Percentiles rank a stretch among this genome's conserved stretches.
These are phyloP conservation scores for Globisporangium emineosum DNA, from an alignment of 352 stramenopile genomes.

Conservation along the genomic window DNA sequence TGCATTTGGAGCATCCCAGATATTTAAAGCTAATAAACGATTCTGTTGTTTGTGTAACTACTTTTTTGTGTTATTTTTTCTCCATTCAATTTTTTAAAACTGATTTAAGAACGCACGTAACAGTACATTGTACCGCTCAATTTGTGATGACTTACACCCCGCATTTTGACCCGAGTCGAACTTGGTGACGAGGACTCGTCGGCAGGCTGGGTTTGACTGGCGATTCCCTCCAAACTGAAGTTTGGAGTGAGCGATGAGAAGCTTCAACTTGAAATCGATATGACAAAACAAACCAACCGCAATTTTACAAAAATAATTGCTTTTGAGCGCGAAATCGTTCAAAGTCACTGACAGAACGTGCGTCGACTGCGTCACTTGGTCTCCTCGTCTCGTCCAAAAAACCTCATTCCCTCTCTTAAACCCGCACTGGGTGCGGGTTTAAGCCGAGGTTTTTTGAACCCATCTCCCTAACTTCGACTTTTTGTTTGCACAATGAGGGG, in stretches of 20 bases:
- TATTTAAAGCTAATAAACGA: not conserved
- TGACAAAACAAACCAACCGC: not conserved
- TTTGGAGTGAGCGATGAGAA: not conserved
- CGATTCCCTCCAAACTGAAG: not conserved
- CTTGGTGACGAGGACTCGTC: conserved; percentile 5
- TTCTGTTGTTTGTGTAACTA: not conserved
- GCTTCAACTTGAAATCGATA: conserved; percentile 2
- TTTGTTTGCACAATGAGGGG: conserved; percentile 8
- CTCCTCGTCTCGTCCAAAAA: not conserved
- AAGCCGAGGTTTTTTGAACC: too few relatives aligned
- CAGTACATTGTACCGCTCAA: not conserved
- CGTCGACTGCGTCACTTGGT: conserved; percentile 2
- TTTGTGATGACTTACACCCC: not conserved
- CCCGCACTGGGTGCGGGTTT: not conserved
- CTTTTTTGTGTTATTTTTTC: not conserved
- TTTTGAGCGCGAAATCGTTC: too few relatives aligned
- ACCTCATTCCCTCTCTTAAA: not conserved
- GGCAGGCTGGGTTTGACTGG: not conserved
- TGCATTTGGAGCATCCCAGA: not conserved
- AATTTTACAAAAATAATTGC: too few relatives aligned
- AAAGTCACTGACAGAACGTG: not conserved
- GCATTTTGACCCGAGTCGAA: not conserved
- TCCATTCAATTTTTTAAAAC: not conserved
- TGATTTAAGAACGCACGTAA: not conserved
- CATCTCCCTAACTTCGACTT: not conserved